Conservation (phyloP, 345 rosid species). For the Arabis alpina region DNA sequence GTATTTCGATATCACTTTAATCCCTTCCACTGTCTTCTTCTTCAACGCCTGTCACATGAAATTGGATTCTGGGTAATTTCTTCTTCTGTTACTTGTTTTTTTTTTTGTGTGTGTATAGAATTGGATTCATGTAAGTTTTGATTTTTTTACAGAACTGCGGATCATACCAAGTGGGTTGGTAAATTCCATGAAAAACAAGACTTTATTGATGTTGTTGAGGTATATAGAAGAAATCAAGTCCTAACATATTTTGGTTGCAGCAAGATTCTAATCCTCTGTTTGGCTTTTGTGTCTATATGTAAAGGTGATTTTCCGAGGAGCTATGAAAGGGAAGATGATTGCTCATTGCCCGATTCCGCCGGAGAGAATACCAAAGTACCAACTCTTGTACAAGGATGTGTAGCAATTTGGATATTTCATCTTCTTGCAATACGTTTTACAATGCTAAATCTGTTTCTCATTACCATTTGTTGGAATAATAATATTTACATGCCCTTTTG, state of each 20-base stretch:
- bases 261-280: neutral
- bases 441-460: constrained; percentile 28
- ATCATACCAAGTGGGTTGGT: constrained; percentile 95
- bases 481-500: constrained; percentile 12
- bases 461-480: constrained; percentile 4
- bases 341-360: constrained; percentile 79
- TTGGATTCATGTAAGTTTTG: neutral
- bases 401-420: constrained; percentile 15
- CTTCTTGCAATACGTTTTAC: neutral
- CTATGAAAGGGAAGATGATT: constrained; percentile 95
- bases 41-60: constrained; percentile 97
- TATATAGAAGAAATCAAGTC: constrained; percentile 17
- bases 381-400: constrained; percentile 73
- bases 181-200: constrained; percentile 81
- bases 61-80: constrained; percentile 82
- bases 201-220: constrained; percentile 93
- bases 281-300: neutral
- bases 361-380: constrained; percentile 80
- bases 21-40: constrained; percentile 87
- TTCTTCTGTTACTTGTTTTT: neutral
- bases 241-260: no score
- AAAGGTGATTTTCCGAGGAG: constrained; percentile 89
- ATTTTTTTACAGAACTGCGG: constrained; percentile 65
- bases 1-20: constrained; percentile 74
- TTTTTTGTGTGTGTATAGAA: no score